Evolutionary conservation across 306 rosid species (phyloP).

Genomic region (Begonia loranthoides): DNA sequence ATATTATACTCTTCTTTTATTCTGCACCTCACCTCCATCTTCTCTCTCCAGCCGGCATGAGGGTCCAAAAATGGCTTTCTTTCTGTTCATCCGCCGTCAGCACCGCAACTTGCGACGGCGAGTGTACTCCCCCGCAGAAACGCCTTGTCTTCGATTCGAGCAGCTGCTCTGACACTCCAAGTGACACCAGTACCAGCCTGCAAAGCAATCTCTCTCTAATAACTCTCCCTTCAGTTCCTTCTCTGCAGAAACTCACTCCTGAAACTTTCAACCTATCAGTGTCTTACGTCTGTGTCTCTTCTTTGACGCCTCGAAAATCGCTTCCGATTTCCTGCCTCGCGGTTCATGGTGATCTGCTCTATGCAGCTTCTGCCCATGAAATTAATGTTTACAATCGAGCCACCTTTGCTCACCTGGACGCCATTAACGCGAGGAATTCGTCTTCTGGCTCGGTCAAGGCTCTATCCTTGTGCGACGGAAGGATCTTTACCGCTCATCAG

Average conservation of each 20-base stretch:
- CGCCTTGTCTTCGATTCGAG: slow-evolving; percentile 15
- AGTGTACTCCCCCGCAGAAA: neutral
- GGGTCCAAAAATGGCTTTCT: slow-evolving; percentile 21
- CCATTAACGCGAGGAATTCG: slow-evolving; percentile 21
- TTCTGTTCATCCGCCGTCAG: slow-evolving; percentile 7
- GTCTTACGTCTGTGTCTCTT: slow-evolving; percentile 27
- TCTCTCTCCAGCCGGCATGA: slow-evolving; percentile 19
- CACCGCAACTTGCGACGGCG: slow-evolving; percentile 14
- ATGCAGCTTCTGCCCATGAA: slow-evolving; percentile 47
- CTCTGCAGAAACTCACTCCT: slow-evolving; percentile 55
- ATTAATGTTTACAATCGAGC: slow-evolving; percentile 55
- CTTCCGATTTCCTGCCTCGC: slow-evolving; percentile 59
- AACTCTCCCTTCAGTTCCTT: slow-evolving; percentile 65
- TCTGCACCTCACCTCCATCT: neutral
- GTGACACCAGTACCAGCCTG: slow-evolving; percentile 18
- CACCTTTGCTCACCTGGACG: slow-evolving; percentile 16
- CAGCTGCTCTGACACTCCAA: slow-evolving; percentile 18
- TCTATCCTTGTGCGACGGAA: slow-evolving; percentile 27
- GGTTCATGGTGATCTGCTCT: slow-evolving; percentile 33
- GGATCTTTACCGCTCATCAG: slow-evolving; percentile 63
- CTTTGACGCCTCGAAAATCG: slow-evolving; percentile 25
- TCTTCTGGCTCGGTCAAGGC: slow-evolving; percentile 68
- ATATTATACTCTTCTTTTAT: too few relatives aligned
- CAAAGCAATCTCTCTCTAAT: slow-evolving; percentile 45
- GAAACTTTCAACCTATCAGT: slow-evolving; percentile 16